phyloP scores from a whole-genome alignment of 2,329 filamentous ascomycete genomes.

The Xylariaceae sp. region DNA sequence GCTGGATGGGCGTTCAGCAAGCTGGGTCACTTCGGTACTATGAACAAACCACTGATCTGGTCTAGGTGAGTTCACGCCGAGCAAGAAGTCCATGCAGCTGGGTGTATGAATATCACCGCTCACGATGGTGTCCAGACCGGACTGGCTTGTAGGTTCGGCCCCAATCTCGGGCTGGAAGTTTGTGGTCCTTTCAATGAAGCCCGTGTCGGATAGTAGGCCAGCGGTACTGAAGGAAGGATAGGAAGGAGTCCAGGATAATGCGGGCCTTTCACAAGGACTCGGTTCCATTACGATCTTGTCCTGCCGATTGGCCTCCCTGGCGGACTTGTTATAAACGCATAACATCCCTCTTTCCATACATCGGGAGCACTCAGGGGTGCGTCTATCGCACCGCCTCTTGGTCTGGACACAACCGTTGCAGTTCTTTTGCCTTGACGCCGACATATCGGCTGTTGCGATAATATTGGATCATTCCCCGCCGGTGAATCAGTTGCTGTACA shows the following conservation, averaged over 20 bases:
- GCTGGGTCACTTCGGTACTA: background rate
- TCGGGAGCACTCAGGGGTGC: slow-evolving; percentile 36
- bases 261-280: background rate
- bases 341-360: slow-evolving; percentile 36
- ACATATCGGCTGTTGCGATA: background rate
- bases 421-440: slow-evolving; percentile 33
- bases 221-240: slow-evolving; percentile 6
- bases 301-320: slow-evolving; percentile 2
- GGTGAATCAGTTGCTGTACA: background rate
- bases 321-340: slow-evolving; percentile 31
- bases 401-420: slow-evolving; percentile 39
- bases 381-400: slow-evolving; percentile 40
- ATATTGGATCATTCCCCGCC: background rate
- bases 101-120: slow-evolving; percentile 6
- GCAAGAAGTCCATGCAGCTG: slow-evolving; percentile 12
- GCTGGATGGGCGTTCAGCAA: slow-evolving; percentile 11
- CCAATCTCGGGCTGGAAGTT: background rate
- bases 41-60: slow-evolving; percentile 16
- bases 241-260: background rate
- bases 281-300: background rate
- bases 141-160: background rate
- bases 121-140: background rate
- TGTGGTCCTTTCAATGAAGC: slow-evolving; percentile 3
- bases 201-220: slow-evolving; percentile 10
- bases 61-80: background rate